Evolutionary conservation across 2,329 filamentous ascomycete genomes (phyloP).

Genomic region (Colletotrichum lindemuthianum): DNA sequence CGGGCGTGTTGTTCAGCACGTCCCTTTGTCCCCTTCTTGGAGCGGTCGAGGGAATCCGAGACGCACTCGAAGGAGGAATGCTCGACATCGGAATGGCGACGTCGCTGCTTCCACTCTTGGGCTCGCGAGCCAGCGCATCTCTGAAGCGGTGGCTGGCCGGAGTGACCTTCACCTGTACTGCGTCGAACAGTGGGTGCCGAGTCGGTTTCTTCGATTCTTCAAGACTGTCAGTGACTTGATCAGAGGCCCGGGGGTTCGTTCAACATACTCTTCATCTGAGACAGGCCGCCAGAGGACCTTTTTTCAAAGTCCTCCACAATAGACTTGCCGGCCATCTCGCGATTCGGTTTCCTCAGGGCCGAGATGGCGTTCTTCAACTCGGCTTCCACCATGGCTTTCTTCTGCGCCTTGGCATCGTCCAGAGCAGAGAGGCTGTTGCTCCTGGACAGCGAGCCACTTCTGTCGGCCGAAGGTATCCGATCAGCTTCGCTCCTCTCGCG

Average conservation of each 20-base stretch:
- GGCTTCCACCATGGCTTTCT: constrained; percentile 73
- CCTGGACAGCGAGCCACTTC: constrained; percentile 47
- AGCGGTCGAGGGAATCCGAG: constrained; percentile 54
- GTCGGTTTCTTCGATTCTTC: constrained; percentile 64
- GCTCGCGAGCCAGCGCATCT: constrained; percentile 54
- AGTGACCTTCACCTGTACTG: constrained; percentile 66
- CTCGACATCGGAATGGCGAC: constrained; percentile 26
- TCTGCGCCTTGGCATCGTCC: constrained; percentile 68
- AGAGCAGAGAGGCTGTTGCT: constrained; percentile 60
- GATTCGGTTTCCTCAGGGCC: constrained; percentile 79
- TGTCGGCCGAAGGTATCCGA: constrained; percentile 52
- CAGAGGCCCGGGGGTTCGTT: background rate
- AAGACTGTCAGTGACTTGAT: constrained; percentile 9
- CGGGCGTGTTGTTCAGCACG: constrained; percentile 39
- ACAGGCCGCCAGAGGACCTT: constrained; percentile 59
- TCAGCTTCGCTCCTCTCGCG: constrained; percentile 71
- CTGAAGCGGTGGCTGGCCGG: constrained; percentile 65
- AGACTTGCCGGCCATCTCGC: constrained; percentile 73
- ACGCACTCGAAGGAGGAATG: constrained; percentile 51
- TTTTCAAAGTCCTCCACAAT: constrained; percentile 75
- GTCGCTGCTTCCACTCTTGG: constrained; percentile 34
- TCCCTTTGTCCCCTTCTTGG: constrained; percentile 45
- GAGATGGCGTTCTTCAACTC: constrained; percentile 80
- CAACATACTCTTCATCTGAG: constrained; percentile 60
- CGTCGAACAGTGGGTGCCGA: constrained; percentile 49